Conservation (phyloP, 805 yeast species). For the Jamesozyma rosinii region DNA sequence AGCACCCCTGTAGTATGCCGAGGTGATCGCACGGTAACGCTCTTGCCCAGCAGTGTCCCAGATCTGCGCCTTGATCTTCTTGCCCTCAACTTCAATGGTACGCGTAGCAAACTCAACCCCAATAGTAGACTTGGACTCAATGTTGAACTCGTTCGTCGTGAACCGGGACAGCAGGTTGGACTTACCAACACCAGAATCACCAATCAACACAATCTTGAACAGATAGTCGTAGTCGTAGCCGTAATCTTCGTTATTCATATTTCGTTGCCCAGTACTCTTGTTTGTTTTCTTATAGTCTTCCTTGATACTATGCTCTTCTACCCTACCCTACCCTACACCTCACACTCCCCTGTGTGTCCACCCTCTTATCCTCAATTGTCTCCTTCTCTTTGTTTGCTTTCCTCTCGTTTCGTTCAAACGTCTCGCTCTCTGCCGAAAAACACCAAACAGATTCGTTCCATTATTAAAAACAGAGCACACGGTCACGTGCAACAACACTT, state of each 20-base stretch:
- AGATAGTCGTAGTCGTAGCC: slow-evolving; percentile 81
- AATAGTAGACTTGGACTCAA: slow-evolving; percentile 88
- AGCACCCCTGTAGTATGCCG: slow-evolving; percentile 96
- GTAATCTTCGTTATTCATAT: slow-evolving; percentile 49
- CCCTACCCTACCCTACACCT: too few relatives aligned
- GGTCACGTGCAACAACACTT: too few relatives aligned
- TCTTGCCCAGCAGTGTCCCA: slow-evolving; percentile 99
- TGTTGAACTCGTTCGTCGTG: slow-evolving; percentile 90
- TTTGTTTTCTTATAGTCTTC: too few relatives aligned
- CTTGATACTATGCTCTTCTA: too few relatives aligned
- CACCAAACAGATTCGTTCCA: too few relatives aligned
- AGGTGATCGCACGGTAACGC: slow-evolving; percentile 93
- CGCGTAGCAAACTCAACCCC: slow-evolving; percentile 98
- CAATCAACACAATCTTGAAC: slow-evolving; percentile 88
- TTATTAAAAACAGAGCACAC: too few relatives aligned
- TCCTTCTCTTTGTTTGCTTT: too few relatives aligned
- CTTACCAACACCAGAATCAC: slow-evolving; percentile 96
- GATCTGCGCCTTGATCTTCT: slow-evolving; percentile 78
- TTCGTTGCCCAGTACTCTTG: not conserved
- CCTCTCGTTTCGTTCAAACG: too few relatives aligned
- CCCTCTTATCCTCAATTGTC: too few relatives aligned
- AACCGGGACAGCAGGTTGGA: slow-evolving; percentile 88
- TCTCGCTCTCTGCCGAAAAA: too few relatives aligned
- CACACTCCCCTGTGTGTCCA: too few relatives aligned
- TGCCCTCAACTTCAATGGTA: slow-evolving; percentile 79